Conservation (phyloP, 2,329 filamentous ascomycete species). For the Boeremia lycopersici region DNA sequence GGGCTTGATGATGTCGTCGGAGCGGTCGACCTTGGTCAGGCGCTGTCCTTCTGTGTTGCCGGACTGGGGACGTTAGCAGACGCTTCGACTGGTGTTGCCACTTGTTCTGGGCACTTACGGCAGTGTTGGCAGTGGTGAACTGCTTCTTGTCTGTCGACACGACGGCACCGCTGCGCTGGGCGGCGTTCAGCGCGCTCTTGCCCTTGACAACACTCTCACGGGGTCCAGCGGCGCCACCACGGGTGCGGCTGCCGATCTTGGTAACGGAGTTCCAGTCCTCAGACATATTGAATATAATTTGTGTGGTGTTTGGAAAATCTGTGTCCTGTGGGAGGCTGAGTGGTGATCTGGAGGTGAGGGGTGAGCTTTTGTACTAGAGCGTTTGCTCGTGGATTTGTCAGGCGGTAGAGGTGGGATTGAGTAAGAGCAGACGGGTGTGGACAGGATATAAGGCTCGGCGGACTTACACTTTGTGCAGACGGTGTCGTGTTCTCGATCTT, state of each 20-base stretch:
- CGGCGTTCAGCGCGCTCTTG: conserved; percentile 84
- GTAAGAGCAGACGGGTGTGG: conserved; percentile 8
- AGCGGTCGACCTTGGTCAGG: conserved; percentile 95
- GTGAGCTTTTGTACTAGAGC: conserved; percentile 18
- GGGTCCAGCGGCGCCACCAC: conserved; percentile 67
- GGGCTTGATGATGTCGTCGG: conserved; percentile 96
- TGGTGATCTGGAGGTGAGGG: conserved; percentile 16
- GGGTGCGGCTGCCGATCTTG: conserved; percentile 90
- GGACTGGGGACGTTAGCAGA: conserved; percentile 10
- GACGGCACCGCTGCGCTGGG: conserved; percentile 77
- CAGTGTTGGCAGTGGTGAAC: conserved; percentile 71
- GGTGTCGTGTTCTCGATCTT: conserved; percentile 14
- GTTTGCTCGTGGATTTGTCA: conserved; percentile 16
- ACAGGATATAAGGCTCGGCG: background rate
- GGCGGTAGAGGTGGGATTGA: conserved; percentile 3
- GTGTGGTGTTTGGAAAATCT: conserved; percentile 4
- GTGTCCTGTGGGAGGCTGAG: conserved; percentile 17
- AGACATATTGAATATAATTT: conserved; percentile 59
- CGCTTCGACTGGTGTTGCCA: background rate
- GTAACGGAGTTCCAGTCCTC: conserved; percentile 86
- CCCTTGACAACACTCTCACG: conserved; percentile 91
- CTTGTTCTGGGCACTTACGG: conserved; percentile 62
- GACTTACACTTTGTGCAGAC: conserved; percentile 17
- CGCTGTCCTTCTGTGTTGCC: conserved; percentile 77
- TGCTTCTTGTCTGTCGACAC: conserved; percentile 90